These are phyloP conservation scores for Lodderomyces jiufengensis DNA, from an alignment of 1,139 yeast genomes.

Conservation along the genomic window DNA sequence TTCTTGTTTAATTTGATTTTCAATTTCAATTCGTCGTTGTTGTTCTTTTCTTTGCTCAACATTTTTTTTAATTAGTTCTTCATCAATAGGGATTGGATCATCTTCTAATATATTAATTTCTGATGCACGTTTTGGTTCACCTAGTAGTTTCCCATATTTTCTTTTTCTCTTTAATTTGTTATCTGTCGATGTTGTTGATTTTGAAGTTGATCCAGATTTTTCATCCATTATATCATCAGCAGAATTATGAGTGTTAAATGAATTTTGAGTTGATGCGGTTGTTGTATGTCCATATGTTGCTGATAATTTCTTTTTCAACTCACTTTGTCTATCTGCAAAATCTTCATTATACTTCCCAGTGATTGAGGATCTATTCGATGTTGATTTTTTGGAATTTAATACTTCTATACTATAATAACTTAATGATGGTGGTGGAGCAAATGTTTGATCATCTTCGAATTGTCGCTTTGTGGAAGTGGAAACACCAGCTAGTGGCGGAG, in stretches of 20 bases:
- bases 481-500: not conserved
- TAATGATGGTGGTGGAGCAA: slow-evolving; percentile 57
- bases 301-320: slow-evolving; percentile 29
- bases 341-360: slow-evolving; percentile 11
- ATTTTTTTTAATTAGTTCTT: slow-evolving; percentile 23
- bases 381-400: slow-evolving; percentile 21
- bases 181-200: slow-evolving; percentile 4
- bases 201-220: slow-evolving; percentile 6
- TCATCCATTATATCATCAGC: slow-evolving; percentile 13
- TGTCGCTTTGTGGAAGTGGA: slow-evolving; percentile 11
- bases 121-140: slow-evolving; percentile 38
- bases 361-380: slow-evolving; percentile 8
- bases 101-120: slow-evolving; percentile 9
- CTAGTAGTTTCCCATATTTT: slow-evolving; percentile 34
- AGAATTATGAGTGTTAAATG: slow-evolving; percentile 5
- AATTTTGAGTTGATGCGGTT: slow-evolving; percentile 4
- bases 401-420: slow-evolving; percentile 52
- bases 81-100: slow-evolving; percentile 17
- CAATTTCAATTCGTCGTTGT: not conserved
- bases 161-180: slow-evolving; percentile 24
- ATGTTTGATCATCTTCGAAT: slow-evolving; percentile 46
- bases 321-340: slow-evolving; percentile 14
- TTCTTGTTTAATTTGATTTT: slow-evolving; percentile 2
- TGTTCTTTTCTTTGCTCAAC: slow-evolving; percentile 17
- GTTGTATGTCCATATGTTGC: slow-evolving; percentile 27